Percentiles rank a stretch among this genome's conserved stretches.
phyloP scores from a whole-genome alignment of 1,139 yeast genomes.

The Magnusiomyces paraingens region DNA sequence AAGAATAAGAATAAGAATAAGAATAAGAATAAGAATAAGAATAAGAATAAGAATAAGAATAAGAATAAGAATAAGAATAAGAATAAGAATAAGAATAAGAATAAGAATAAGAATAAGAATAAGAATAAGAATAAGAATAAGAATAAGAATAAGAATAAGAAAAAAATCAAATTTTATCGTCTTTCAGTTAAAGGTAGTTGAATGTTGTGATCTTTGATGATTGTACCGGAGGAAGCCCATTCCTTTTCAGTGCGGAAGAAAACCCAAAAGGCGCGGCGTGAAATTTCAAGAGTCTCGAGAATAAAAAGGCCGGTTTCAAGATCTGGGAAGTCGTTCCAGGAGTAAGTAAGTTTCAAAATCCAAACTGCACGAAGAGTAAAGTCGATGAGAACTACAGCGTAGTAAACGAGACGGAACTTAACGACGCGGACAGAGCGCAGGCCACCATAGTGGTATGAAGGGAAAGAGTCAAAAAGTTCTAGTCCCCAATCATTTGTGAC shows the following conservation, averaged over 20 bases:
- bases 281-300: slow-evolving; percentile 64
- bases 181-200: slow-evolving; percentile 1
- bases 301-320: slow-evolving; percentile 55
- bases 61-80: no score
- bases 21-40: no score
- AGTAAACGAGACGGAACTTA: slow-evolving; percentile 39
- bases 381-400: slow-evolving; percentile 52
- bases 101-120: no score
- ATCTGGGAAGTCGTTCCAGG: slow-evolving; percentile 33
- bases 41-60: no score
- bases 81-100: no score
- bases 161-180: neutral
- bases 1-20: no score
- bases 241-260: slow-evolving; percentile 79
- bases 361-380: slow-evolving; percentile 65
- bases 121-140: no score
- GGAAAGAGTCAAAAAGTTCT: slow-evolving; percentile 32
- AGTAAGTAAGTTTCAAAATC: slow-evolving; percentile 47
- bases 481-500: slow-evolving; percentile 83
- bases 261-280: slow-evolving; percentile 87
- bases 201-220: neutral
- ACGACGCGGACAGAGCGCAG: slow-evolving; percentile 12
- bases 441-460: slow-evolving; percentile 17
- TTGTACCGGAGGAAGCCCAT: slow-evolving; percentile 28
- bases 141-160: no score